These are phyloP conservation scores for Geoglossum cookeanum DNA, from an alignment of 2,329 filamentous ascomycete species.

Conservation along the genomic window DNA sequence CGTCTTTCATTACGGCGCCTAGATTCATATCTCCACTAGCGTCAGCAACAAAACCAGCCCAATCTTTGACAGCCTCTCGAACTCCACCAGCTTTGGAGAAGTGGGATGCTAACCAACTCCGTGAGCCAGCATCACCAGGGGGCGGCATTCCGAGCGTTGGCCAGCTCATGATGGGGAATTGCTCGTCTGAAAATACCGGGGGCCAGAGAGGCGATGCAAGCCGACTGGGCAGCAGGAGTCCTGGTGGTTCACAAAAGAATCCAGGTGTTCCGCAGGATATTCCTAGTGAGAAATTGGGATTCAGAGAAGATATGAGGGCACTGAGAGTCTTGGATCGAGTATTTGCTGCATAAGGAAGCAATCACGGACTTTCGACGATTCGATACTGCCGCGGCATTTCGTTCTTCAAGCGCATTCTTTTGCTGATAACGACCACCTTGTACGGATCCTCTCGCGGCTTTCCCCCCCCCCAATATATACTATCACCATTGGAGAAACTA, in stretches of 20 bases:
- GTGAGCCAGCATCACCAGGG: slow-evolving; percentile 16
- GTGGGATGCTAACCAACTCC: slow-evolving; percentile 10
- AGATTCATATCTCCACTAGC: slow-evolving; percentile 11
- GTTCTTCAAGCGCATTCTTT: too few species aligned
- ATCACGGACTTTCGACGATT: not conserved
- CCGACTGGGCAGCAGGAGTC: slow-evolving; percentile 24
- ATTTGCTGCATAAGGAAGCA: slow-evolving; percentile 15
- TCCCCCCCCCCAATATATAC: not conserved
- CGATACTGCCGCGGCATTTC: not conserved
- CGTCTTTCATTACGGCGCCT: slow-evolving; percentile 2
- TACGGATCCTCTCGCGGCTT: not conserved
- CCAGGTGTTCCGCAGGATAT: slow-evolving; percentile 32
- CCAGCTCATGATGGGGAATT: slow-evolving; percentile 19
- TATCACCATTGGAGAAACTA: not conserved
- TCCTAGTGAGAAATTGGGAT: slow-evolving; percentile 35
- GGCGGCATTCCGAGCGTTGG: slow-evolving; percentile 27
- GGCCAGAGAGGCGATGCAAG: slow-evolving; percentile 16
- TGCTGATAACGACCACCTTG: not conserved
- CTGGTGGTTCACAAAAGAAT: slow-evolving; percentile 14
- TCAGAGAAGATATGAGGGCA: slow-evolving; percentile 44
- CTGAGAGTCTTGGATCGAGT: slow-evolving; percentile 43
- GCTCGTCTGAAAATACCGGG: slow-evolving; percentile 8
- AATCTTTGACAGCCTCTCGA: slow-evolving; percentile 5
- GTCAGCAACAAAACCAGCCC: slow-evolving; percentile 12
- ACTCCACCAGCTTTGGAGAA: slow-evolving; percentile 3